A percentile compares a stretch with the other conserved stretches of the same genome.
Evolutionary conservation across 768 basidiomycete genomes (phyloP).

Genomic region (Phylloporus arenicola): DNA sequence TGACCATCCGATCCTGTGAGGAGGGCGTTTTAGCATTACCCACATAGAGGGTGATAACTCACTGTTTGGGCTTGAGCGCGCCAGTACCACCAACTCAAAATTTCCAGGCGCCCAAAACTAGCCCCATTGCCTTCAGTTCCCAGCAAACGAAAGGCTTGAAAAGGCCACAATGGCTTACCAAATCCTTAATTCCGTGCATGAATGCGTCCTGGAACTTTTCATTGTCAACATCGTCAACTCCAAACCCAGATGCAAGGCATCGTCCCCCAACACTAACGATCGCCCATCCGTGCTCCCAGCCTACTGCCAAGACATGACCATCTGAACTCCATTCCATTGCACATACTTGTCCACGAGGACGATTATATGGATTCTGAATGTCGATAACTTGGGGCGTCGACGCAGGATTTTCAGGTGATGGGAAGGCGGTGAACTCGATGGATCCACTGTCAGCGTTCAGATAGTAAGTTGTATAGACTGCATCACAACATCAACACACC

Average conservation of each 20-base stretch:
- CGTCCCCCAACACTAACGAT: slow-evolving; percentile 87
- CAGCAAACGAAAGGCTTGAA: background rate
- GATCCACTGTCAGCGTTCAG: slow-evolving; percentile 43
- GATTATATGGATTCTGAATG: slow-evolving; percentile 57
- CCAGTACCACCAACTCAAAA: slow-evolving; percentile 78
- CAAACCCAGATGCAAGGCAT: slow-evolving; percentile 75
- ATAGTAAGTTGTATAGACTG: background rate
- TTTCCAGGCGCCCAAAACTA: slow-evolving; percentile 96
- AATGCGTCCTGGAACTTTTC: slow-evolving; percentile 73
- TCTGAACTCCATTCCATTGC: slow-evolving; percentile 91
- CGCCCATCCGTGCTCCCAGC: slow-evolving; percentile 87
- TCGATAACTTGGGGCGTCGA: slow-evolving; percentile 59
- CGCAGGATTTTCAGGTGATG: slow-evolving; percentile 50
- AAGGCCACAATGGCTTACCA: slow-evolving; percentile 45
- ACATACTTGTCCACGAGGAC: slow-evolving; percentile 55
- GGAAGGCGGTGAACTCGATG: slow-evolving; percentile 65
- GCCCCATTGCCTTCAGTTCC: slow-evolving; percentile 1
- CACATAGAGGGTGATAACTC: slow-evolving; percentile 12
- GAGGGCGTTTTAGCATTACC: slow-evolving; percentile 1
- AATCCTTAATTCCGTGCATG: slow-evolving; percentile 69
- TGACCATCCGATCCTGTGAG: slow-evolving; percentile 56
- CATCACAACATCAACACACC: slow-evolving; percentile 35
- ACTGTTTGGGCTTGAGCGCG: slow-evolving; percentile 51
- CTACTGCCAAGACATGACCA: slow-evolving; percentile 90
- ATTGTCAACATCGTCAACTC: slow-evolving; percentile 60